A percentile compares a stretch with the other conserved stretches of the same genome.
These are phyloP conservation scores for Linnemannia exigua DNA, from an alignment of 192 early-diverging fungal species.

Conservation along the genomic window DNA sequence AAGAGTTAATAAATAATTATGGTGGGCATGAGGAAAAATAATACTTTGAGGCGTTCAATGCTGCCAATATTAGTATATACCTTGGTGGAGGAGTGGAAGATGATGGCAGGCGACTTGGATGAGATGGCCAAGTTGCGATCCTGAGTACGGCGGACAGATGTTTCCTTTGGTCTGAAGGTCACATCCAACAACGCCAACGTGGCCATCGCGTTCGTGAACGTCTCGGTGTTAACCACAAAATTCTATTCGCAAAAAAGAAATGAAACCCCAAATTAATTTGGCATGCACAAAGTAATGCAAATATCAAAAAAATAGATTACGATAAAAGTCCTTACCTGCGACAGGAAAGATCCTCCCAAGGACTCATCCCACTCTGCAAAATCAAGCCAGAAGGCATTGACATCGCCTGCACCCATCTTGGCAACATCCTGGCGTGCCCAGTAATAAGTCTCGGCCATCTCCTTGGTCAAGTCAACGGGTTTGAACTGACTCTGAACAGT, in stretches of 20 bases:
- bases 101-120: conserved; percentile 51
- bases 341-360: conserved; percentile 47
- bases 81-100: conserved; percentile 60
- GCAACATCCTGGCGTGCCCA: conserved; percentile 5
- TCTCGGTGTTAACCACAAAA: conserved; percentile 48
- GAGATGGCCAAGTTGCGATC: conserved; percentile 34
- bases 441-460: conserved; percentile 59
- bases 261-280: neutral
- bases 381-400: conserved; percentile 64
- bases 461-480: conserved; percentile 52
- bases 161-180: conserved; percentile 33
- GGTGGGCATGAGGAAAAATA: neutral
- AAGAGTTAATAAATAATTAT: neutral
- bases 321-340: conserved; percentile 41
- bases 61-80: neutral
- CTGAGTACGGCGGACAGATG: conserved; percentile 21
- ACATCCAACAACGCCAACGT: conserved; percentile 59
- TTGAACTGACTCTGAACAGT: conserved; percentile 35
- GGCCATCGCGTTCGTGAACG: conserved; percentile 53
- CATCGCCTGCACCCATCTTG: neutral
- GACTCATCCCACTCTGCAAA: conserved; percentile 49
- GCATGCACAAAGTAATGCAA: neutral
- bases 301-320: neutral
- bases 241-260: conserved; percentile 37
- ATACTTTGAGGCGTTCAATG: neutral